Evolutionary conservation across 106 monocot species (phyloP).

Genomic region (Hemerocallis citrina): DNA sequence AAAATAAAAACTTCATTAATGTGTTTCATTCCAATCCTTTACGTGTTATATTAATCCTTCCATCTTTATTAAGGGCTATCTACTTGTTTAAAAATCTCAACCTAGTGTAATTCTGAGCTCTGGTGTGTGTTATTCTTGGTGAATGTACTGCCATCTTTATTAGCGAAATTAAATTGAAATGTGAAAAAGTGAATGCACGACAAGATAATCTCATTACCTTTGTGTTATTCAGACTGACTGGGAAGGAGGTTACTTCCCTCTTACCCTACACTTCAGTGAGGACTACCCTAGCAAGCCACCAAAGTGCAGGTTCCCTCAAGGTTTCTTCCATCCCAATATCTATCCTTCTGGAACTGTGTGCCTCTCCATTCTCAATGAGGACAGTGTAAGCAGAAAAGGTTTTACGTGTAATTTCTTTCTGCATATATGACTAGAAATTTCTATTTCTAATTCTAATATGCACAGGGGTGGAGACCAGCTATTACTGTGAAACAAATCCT

Average conservation of each 20-base stretch:
- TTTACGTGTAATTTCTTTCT: no score
- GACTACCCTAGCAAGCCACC: slow-evolving; percentile 93
- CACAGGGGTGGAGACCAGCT: slow-evolving; percentile 86
- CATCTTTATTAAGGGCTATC: no score
- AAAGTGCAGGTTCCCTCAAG: slow-evolving; percentile 84
- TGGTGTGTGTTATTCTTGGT: no score
- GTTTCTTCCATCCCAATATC: slow-evolving; percentile 94
- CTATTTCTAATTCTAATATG: background rate
- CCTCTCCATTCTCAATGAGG: slow-evolving; percentile 88
- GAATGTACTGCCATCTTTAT: no score
- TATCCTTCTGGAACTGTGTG: slow-evolving; percentile 89
- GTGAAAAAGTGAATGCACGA: no score
- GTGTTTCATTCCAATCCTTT: no score
- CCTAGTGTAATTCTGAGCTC: no score
- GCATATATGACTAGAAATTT: background rate
- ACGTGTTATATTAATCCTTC: no score
- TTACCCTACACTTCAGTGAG: slow-evolving; percentile 75
- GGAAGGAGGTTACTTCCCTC: slow-evolving; percentile 83
- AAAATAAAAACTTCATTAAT: no score
- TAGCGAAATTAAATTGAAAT: no score
- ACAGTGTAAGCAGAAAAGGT: slow-evolving; percentile 40
- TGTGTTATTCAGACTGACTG: slow-evolving; percentile 86
- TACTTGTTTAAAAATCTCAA: no score
- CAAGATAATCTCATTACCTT: no score
- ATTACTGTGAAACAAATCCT: slow-evolving; percentile 93